Base-by-base conservation (phyloP, 768 basidiomycete genomes). In the Collybia sp. region DNA sequence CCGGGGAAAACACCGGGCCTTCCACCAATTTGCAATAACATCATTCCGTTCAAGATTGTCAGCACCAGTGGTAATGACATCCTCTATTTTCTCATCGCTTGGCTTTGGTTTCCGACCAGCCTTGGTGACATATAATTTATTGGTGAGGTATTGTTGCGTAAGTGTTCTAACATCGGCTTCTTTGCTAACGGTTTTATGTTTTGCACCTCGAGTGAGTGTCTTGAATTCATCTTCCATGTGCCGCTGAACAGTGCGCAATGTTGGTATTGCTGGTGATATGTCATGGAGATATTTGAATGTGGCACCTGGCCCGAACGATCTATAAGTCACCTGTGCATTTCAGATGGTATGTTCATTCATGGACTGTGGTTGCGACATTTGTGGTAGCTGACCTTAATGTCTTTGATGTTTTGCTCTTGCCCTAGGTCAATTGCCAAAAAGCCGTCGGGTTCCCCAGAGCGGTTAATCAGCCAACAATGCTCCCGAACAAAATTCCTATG, bases 141-240 rank as follows among this genome's bases (percentile, higher is more conserved):
- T 10, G 10, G 10, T 34, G 33, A 34, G 10, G 33, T 34, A 34
- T 10, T 34, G 33, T 10, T 10, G 10, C 11, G 39, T 44, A 10
- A 53, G 50, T 15, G 15, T 44, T n/a, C 31, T 34, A 35, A 53
- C 44, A 45, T 55, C 54, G 6, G 6, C 6, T 20, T 53, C 51
- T 34, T 55, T 55, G 17, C 53, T 43, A 8, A 52, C 49, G 2
- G 40, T 30, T 10, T 42, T 46, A 31, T 55, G 56, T 1, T 48
- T 41, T 6, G 46, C 42, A 6, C 52, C 58, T 8, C 44, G 36
- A 6, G 30, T 30, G 1, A 37, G 3, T 1, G 56, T 45, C 13
- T 30, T 17, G 25, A 61, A 38, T 20, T 59, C 39, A 12, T 41
- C 25, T 39, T 61, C 53, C 35, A 59, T 47, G 37, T 61, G 53